Conservation (phyloP, 106 monocot species). For the Xerophyta viscosa region DNA sequence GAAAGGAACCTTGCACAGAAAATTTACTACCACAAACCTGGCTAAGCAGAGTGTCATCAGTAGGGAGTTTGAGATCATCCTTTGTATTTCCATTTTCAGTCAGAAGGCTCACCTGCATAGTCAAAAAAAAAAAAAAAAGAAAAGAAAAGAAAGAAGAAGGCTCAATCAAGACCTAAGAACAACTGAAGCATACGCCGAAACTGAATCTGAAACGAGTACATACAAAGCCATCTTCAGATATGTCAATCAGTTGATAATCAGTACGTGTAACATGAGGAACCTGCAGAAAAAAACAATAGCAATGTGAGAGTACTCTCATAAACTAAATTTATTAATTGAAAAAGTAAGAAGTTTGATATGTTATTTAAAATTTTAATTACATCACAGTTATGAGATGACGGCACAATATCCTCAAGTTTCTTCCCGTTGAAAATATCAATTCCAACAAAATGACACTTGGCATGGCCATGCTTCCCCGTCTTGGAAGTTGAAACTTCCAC, state of each 20-base stretch:
- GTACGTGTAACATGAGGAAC: conserved; percentile 45
- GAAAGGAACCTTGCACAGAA: too few species aligned
- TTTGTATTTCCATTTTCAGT: conserved; percentile 38
- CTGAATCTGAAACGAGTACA: neutral
- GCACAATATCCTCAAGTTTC: conserved; percentile 48
- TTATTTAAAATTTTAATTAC: conserved; percentile 10
- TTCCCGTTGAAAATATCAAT: conserved; percentile 42
- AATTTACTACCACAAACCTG: too few species aligned
- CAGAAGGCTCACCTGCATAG: conserved; percentile 31
- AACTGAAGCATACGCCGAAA: too few species aligned
- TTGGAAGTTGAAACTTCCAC: conserved; percentile 48
- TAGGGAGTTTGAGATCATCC: conserved; percentile 44
- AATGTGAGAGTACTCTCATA: neutral
- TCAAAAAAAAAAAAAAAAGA: neutral
- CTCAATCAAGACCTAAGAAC: neutral
- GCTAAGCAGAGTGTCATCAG: conserved; percentile 34
- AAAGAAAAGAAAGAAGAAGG: too few species aligned
- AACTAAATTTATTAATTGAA: neutral
- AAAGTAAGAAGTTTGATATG: too few species aligned
- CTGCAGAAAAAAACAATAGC: conserved; percentile 7
- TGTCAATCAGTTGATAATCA: conserved; percentile 45
- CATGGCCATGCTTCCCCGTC: conserved; percentile 51
- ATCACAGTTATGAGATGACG: conserved; percentile 51
- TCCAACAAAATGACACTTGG: conserved; percentile 44
- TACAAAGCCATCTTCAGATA: conserved; percentile 54